phyloP scores from a whole-genome alignment of 2,329 filamentous ascomycete genomes.

The Eurotiales sp. region DNA sequence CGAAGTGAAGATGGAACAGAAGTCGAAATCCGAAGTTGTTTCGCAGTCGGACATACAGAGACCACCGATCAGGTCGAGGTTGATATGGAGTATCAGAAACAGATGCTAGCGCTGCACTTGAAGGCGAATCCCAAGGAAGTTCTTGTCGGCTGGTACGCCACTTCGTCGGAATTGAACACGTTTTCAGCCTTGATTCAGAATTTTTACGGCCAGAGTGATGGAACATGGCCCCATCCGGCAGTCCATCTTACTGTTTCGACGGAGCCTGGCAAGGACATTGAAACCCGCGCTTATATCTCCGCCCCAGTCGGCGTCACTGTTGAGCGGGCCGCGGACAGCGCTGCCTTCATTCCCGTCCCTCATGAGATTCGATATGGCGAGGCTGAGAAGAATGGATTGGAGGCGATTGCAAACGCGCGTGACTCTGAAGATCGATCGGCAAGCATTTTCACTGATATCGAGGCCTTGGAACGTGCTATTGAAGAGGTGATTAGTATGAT shows the following conservation, averaged over 20 bases:
- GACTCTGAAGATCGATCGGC: constrained; percentile 71
- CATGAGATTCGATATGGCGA: constrained; percentile 90
- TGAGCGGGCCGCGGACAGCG: constrained; percentile 92
- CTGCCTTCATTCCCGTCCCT: constrained; percentile 94
- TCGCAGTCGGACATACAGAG: constrained; percentile 97
- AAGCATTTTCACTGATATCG: constrained; percentile 79
- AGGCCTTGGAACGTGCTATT: constrained; percentile 78
- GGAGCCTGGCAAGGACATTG: constrained; percentile 80
- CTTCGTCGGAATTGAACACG: constrained; percentile 92
- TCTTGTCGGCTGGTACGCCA: constrained; percentile 97
- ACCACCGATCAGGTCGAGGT: constrained; percentile 98
- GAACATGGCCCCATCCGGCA: constrained; percentile 95
- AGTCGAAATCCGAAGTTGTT: constrained; percentile 92
- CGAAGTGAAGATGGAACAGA: constrained; percentile 96
- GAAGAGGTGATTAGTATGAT: constrained; percentile 86
- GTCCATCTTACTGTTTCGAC: constrained; percentile 95
- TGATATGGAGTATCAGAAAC: constrained; percentile 99
- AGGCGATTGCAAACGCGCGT: constrained; percentile 78
- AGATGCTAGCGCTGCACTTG: constrained; percentile 92
- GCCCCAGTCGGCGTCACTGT: constrained; percentile 91
- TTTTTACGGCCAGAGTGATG: constrained; percentile 97
- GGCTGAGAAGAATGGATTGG: constrained; percentile 70
- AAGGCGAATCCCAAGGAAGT: constrained; percentile 92
- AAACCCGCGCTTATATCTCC: constrained; percentile 90
- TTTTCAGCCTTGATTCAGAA: constrained; percentile 99